Percentiles rank a stretch among this genome's conserved stretches.
These are phyloP conservation scores for Camellia oleifera DNA, from an alignment of 179 eudicot species.

Conservation along the genomic window DNA sequence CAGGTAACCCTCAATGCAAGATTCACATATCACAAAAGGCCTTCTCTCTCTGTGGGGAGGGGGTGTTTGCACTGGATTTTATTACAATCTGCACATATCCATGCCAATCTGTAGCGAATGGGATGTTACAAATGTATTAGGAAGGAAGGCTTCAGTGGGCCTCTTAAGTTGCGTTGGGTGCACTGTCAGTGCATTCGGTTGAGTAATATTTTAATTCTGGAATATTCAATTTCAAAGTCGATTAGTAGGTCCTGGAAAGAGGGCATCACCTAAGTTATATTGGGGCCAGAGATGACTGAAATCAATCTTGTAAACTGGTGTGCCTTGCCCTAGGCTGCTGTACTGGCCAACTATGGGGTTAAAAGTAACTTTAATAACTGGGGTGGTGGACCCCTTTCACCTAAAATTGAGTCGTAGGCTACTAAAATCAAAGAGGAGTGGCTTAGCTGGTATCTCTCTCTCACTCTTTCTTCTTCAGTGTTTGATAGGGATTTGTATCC, in stretches of 20 bases:
- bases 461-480: too few species aligned
- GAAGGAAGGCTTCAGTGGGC: background rate
- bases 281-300: too few species aligned
- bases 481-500: too few species aligned
- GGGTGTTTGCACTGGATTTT: background rate
- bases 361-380: background rate
- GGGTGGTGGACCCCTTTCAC: background rate
- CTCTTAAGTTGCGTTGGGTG: background rate
- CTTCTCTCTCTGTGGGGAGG: too few species aligned
- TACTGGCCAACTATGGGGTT: background rate
- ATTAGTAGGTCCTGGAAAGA: background rate
- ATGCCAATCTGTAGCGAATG: background rate
- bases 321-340: background rate
- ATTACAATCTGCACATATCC: background rate
- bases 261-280: background rate
- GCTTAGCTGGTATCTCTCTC: too few species aligned
- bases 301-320: background rate
- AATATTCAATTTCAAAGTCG: background rate
- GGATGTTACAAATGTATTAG: background rate
- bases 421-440: too few species aligned
- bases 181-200: background rate
- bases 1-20: conserved; percentile 45
- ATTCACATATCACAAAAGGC: background rate
- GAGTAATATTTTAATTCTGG: background rate
- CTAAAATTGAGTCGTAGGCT: too few species aligned